Evolutionary conservation across 164 flowering plant genomes (phyloP).

Genomic region (Aristolochia contorta): DNA sequence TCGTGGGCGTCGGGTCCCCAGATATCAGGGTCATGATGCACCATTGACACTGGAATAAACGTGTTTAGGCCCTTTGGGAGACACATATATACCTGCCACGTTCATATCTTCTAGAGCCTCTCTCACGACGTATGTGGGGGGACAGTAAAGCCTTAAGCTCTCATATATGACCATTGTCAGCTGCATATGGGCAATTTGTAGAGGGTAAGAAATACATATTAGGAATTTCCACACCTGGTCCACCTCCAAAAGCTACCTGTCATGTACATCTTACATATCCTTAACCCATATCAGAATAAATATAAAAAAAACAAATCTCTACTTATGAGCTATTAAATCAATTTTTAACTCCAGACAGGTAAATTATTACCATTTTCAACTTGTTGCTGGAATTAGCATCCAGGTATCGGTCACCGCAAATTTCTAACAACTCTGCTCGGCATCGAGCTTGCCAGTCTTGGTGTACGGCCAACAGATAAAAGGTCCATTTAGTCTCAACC

Average conservation of each 20-base stretch:
- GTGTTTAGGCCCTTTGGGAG: slow-evolving; percentile 8
- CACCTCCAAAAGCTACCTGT: neutral
- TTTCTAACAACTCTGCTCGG: slow-evolving; percentile 15
- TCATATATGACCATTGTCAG: slow-evolving; percentile 15
- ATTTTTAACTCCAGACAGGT: neutral
- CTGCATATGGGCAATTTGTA: slow-evolving; percentile 2
- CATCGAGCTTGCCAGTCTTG: slow-evolving; percentile 24
- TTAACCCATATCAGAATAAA: neutral
- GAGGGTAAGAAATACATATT: too few relatives aligned
- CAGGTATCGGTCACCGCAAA: slow-evolving; percentile 9
- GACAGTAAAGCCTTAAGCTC: slow-evolving; percentile 9
- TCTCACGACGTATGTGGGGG: slow-evolving; percentile 3
- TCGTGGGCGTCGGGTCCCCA: slow-evolving; percentile 18
- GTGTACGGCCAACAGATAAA: slow-evolving; percentile 18
- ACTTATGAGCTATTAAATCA: neutral
- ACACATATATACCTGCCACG: neutral
- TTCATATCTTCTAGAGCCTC: slow-evolving; percentile 9
- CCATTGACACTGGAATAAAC: slow-evolving; percentile 5
- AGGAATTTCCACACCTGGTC: too few relatives aligned
- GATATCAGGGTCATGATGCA: slow-evolving; percentile 10
- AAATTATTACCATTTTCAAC: slow-evolving; percentile 3
- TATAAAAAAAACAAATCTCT: neutral
- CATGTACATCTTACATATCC: neutral
- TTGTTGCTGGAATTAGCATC: slow-evolving; percentile 5
- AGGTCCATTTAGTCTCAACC: slow-evolving; percentile 18